Base-by-base conservation (phyloP, 2,329 filamentous ascomycete genomes). In the Aphanocladium album region DNA sequence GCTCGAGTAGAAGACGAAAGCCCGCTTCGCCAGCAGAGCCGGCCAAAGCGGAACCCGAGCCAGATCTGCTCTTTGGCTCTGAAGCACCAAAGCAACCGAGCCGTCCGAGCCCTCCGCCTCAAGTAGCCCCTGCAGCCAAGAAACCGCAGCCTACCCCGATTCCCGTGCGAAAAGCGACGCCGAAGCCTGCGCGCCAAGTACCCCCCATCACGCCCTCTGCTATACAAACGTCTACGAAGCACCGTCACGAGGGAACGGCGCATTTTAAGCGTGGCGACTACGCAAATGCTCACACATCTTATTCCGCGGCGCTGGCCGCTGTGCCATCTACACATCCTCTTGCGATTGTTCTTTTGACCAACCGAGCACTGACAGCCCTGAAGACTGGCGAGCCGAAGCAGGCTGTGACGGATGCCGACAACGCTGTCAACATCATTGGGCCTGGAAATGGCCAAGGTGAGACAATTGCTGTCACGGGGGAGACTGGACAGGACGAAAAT, bases 181-280 rank as follows among this genome's bases (percentile, higher is more conserved):
- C 80, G 54, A 78, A 76, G 11, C 80, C 83, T 35, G 73, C 79
- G 43, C 82, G 88, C 16, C 80, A 81, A 39, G 79, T 90, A 37
- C 93, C 93, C 1, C 71, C 81, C 1, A 78, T 96, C 14, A 87
- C 90, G 4, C 76, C 87, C 1, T 82, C 86, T 7, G 87, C 88
- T 0, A 79, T 97, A 19, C 83, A 88, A 64, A 85, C 85, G 4
- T 96, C 91, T 11, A 88, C 89, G n/a, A 82, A 85, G 51, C 85
- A 95, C 68, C 89, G 95, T 16, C 81, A 88, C 52, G 87, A 88
- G 64, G 95, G 93, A 19, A 91, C 92, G 11, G 88, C 89, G 57
- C 90, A 96, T 65, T 98, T 96, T 77, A 98, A 97, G 75, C 86
- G 91, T 39, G 95, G 95, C 37, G 95, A 99, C 73, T 99, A 91